Evolutionary conservation across 2,329 filamentous ascomycete species (phyloP).

Genomic region (Hortaea werneckii): DNA sequence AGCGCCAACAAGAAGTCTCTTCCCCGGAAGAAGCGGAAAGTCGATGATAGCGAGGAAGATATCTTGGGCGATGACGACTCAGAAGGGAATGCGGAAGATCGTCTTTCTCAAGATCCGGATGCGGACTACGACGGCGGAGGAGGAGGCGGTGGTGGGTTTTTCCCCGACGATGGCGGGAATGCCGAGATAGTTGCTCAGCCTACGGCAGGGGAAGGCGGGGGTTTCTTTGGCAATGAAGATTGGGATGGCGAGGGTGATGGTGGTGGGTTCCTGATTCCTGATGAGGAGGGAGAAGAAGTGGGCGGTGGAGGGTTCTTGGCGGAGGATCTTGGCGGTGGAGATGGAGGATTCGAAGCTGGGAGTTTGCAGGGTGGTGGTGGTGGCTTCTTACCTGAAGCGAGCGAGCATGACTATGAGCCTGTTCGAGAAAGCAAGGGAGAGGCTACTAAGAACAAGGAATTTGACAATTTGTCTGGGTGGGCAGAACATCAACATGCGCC

Average conservation of each 20-base stretch:
- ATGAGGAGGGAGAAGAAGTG: constrained; percentile 6
- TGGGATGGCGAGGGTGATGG: constrained; percentile 11
- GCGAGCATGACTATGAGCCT: background rate
- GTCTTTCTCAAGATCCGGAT: constrained; percentile 4
- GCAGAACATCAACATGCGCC: too few relatives aligned
- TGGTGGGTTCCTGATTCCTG: constrained; percentile 7
- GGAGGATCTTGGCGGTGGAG: too few relatives aligned
- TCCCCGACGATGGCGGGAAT: background rate
- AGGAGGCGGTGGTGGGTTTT: constrained; percentile 1
- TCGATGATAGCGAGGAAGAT: constrained; percentile 5
- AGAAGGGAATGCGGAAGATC: constrained; percentile 24
- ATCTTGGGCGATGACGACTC: constrained; percentile 8
- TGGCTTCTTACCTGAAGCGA: constrained; percentile 8
- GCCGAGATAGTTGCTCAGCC: background rate
- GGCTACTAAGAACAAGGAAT: too few relatives aligned
- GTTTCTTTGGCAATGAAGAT: constrained; percentile 11
- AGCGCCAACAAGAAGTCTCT: background rate
- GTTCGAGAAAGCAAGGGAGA: too few relatives aligned
- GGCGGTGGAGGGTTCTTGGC: background rate
- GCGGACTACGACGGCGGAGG: constrained; percentile 7
- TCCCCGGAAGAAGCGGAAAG: background rate
- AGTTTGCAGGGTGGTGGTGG: constrained; percentile 8
- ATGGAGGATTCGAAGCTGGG: too few relatives aligned
- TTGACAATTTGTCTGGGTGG: too few relatives aligned
- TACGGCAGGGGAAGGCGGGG: background rate